Percentiles rank a stretch among this genome's conserved stretches.
Evolutionary conservation across 2,329 filamentous ascomycete species (phyloP).

Genomic region (Myriangium duriaei): DNA sequence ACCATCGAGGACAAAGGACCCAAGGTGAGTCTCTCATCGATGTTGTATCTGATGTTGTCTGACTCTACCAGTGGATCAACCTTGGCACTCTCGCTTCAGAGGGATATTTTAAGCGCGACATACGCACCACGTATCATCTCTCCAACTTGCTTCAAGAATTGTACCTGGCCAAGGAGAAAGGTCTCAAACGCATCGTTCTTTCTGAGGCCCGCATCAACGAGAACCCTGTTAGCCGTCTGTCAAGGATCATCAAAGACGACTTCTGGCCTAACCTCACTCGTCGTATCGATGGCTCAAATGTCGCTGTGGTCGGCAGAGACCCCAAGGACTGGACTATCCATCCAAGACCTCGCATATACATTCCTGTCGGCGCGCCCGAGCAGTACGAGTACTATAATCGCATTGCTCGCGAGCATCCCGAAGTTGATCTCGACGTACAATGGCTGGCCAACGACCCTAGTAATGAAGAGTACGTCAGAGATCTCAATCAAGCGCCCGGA

Average conservation of each 20-base stretch:
- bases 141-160: constrained; percentile 94
- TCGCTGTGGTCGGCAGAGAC: constrained; percentile 75
- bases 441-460: constrained; percentile 60
- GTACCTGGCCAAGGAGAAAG: constrained; percentile 80
- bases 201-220: constrained; percentile 87
- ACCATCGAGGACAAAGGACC: constrained; percentile 93
- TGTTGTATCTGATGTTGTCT: constrained; percentile 14
- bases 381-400: constrained; percentile 82
- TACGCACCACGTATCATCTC: constrained; percentile 93
- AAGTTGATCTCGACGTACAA: constrained; percentile 78
- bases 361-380: constrained; percentile 71
- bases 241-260: constrained; percentile 72
- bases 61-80: constrained; percentile 53
- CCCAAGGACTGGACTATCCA: constrained; percentile 93
- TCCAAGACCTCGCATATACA: constrained; percentile 80
- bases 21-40: constrained; percentile 46
- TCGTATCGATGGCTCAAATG: constrained; percentile 75
- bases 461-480: constrained; percentile 53
- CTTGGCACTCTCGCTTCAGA: constrained; percentile 76
- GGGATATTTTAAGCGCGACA: constrained; percentile 75
- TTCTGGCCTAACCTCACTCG: constrained; percentile 91
- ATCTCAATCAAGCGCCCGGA: constrained; percentile 78
- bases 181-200: constrained; percentile 76
- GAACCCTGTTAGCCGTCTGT: constrained; percentile 81
- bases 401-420: constrained; percentile 64